Percentiles rank a stretch among this genome's conserved stretches.
phyloP scores from a whole-genome alignment of 108 stramenopile genomes.

The Skeletonema tropicum region DNA sequence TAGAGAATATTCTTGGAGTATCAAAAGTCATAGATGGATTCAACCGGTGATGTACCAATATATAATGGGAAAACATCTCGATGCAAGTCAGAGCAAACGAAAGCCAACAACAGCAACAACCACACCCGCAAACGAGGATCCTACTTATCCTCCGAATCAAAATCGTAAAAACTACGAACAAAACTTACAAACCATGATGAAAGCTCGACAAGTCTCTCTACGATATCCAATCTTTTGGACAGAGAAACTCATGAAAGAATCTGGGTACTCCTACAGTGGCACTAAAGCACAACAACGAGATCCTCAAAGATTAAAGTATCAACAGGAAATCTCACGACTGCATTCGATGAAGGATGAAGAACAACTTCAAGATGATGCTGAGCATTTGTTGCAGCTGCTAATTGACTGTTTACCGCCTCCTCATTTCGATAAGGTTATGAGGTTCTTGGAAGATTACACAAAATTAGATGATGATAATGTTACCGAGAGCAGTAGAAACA shows the following conservation, averaged over 20 bases:
- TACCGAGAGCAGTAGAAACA: constrained; percentile 2
- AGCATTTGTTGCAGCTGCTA: constrained; percentile 28
- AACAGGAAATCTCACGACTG: neutral
- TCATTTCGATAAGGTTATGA: constrained; percentile 48
- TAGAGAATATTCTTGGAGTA: constrained; percentile 29
- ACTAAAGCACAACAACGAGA: neutral
- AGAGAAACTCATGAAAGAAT: constrained; percentile 18
- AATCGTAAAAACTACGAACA: constrained; percentile 31
- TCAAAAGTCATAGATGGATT: constrained; percentile 44
- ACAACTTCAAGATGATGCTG: constrained; percentile 27
- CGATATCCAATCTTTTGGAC: constrained; percentile 35
- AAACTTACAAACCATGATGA: constrained; percentile 20
- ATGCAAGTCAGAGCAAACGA: constrained; percentile 9
- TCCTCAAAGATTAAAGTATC: constrained; percentile 3
- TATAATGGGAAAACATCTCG: constrained; percentile 36
- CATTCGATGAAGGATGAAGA: constrained; percentile 23
- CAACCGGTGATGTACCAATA: constrained; percentile 26
- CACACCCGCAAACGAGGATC: constrained; percentile 26
- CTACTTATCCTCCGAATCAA: constrained; percentile 48
- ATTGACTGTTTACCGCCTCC: constrained; percentile 30
- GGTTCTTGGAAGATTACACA: constrained; percentile 22
- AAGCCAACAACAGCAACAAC: neutral
- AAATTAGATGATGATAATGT: constrained; percentile 16
- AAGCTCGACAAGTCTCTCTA: constrained; percentile 40
- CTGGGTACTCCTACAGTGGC: constrained; percentile 5